Evolutionary conservation across 2,329 filamentous ascomycete species (phyloP).

Genomic region (Metarhizium anisopliae): DNA sequence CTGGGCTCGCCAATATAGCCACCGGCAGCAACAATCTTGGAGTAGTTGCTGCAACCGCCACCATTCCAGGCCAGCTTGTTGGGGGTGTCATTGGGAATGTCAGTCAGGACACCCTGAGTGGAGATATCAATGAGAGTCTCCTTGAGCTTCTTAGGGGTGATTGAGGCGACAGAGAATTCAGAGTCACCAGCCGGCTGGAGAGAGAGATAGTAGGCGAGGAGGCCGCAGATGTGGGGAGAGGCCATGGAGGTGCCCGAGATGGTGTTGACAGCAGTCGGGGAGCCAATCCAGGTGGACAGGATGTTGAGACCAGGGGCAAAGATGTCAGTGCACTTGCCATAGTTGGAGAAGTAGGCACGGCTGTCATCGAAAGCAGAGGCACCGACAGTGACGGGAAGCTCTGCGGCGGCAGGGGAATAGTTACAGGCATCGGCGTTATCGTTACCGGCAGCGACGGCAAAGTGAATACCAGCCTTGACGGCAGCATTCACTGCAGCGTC

Average conservation of each 20-base stretch:
- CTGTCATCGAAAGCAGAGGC: conserved; percentile 88
- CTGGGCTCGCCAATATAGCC: conserved; percentile 52
- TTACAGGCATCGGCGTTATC: conserved; percentile 99
- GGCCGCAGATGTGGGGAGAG: conserved; percentile 91
- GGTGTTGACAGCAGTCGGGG: conserved; percentile 92
- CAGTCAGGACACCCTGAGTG: conserved; percentile 67
- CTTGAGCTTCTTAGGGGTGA: conserved; percentile 94
- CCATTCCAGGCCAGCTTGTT: conserved; percentile 99
- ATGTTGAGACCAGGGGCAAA: conserved; percentile 97
- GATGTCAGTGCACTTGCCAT: conserved; percentile 98
- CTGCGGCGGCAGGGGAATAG: conserved; percentile 92
- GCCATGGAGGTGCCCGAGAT: conserved; percentile 99
- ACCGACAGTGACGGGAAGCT: conserved; percentile 89
- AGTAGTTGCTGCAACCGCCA: conserved; percentile 87
- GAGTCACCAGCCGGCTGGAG: conserved; percentile 88
- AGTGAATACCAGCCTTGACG: conserved; percentile 86
- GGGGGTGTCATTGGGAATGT: conserved; percentile 76
- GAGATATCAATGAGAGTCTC: conserved; percentile 73
- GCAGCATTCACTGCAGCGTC: conserved; percentile 92
- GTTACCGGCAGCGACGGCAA: conserved; percentile 95
- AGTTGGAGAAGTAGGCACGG: conserved; percentile 99
- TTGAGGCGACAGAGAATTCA: conserved; percentile 77
- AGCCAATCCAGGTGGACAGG: conserved; percentile 96
- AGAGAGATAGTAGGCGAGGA: conserved; percentile 95
- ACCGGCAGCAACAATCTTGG: conserved; percentile 66